These are phyloP conservation scores for Aspergillus ochraceoroseus DNA, from an alignment of 2,329 filamentous ascomycete species.

Conservation along the genomic window DNA sequence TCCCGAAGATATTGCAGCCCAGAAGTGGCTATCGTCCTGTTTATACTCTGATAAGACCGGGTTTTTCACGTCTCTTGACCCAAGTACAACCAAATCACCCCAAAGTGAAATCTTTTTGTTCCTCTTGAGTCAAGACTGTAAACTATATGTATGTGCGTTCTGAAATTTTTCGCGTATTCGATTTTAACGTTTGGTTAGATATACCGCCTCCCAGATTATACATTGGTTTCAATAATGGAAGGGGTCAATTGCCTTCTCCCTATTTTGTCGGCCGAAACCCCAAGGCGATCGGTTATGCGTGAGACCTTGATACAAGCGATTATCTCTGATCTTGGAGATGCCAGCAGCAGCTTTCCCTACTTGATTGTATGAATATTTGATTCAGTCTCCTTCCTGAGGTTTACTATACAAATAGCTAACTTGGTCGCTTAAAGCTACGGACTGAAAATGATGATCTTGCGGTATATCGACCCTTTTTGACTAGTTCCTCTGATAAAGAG, in stretches of 20 bases:
- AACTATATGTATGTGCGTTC: slow-evolving; percentile 60
- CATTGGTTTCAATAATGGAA: slow-evolving; percentile 68
- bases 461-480: slow-evolving; percentile 75
- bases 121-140: slow-evolving; percentile 68
- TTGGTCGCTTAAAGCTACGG: slow-evolving; percentile 54
- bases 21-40: slow-evolving; percentile 77
- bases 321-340: slow-evolving; percentile 78
- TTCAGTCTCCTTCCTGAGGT: neutral
- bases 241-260: slow-evolving; percentile 74
- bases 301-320: slow-evolving; percentile 74
- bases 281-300: slow-evolving; percentile 64
- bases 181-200: slow-evolving; percentile 58
- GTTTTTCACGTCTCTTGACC: slow-evolving; percentile 46
- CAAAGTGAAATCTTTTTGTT: slow-evolving; percentile 64
- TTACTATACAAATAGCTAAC: slow-evolving; percentile 10
- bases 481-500: slow-evolving; percentile 21
- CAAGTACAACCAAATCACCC: slow-evolving; percentile 17
- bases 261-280: slow-evolving; percentile 65
- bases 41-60: slow-evolving; percentile 67
- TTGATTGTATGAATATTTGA: slow-evolving; percentile 61
- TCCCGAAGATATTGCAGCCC: slow-evolving; percentile 54
- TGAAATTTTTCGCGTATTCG: neutral
- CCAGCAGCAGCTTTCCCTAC: slow-evolving; percentile 65
- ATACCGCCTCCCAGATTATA: slow-evolving; percentile 70
- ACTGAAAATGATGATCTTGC: slow-evolving; percentile 76